These are phyloP conservation scores for Rhodotorula sphaerocarpa DNA, from an alignment of 768 basidiomycete genomes.

Conservation along the genomic window DNA sequence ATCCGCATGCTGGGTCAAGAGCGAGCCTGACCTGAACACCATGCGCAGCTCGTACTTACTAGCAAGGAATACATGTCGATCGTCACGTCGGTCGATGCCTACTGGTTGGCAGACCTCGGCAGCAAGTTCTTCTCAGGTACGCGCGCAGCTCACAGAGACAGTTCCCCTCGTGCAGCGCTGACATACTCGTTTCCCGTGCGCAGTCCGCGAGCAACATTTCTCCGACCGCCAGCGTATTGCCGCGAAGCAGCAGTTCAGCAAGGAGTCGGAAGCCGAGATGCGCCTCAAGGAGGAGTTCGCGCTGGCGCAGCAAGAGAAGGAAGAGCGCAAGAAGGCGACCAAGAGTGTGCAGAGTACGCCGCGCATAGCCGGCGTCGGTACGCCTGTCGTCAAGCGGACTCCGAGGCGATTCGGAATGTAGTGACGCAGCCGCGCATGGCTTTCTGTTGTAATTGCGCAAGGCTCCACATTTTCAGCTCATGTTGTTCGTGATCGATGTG, in stretches of 20 bases:
- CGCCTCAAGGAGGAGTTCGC: constrained; percentile 33
- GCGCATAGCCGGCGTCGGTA: constrained; percentile 32
- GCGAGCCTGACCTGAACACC: constrained; percentile 37
- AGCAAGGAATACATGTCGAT: constrained; percentile 79
- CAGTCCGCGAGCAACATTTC: constrained; percentile 95
- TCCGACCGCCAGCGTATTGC: constrained; percentile 61
- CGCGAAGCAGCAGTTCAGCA: constrained; percentile 23
- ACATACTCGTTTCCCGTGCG: neutral
- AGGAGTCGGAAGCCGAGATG: constrained; percentile 35
- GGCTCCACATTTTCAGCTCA: no score
- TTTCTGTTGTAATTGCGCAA: neutral
- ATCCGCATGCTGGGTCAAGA: no score
- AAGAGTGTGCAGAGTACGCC: constrained; percentile 37
- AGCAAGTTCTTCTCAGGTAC: constrained; percentile 33
- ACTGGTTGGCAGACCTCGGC: constrained; percentile 73
- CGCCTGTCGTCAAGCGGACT: constrained; percentile 27
- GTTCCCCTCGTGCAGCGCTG: no score
- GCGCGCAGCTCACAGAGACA: no score
- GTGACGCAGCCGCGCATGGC: neutral
- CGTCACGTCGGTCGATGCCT: constrained; percentile 94
- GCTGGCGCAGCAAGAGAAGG: constrained; percentile 32
- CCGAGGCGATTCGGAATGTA: constrained; percentile 32
- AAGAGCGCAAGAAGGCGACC: constrained; percentile 27
- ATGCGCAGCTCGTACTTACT: constrained; percentile 36
- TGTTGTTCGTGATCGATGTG: no score